phyloP scores from a whole-genome alignment of 441 rosid genomes.

The Theobroma grandiflorum region DNA sequence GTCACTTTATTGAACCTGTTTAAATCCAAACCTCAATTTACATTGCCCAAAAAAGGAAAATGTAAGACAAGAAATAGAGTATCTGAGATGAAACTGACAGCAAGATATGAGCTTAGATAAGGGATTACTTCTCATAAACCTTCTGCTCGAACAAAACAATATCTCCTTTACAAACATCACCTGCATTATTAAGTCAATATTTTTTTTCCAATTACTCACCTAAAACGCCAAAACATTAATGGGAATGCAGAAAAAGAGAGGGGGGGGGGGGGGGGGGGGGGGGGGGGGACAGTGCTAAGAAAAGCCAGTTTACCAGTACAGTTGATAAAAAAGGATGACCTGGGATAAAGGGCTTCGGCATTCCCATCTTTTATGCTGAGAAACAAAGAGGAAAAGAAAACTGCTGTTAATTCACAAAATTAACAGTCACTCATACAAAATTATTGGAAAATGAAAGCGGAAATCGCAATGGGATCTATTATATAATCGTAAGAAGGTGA shows the following conservation, averaged over 20 bases:
- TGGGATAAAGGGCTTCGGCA: constrained; percentile 54
- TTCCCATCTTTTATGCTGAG: constrained; percentile 56
- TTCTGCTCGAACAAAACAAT: constrained; percentile 64
- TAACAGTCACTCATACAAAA: not conserved
- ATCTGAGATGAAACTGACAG: not conserved
- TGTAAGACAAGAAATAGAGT: constrained; percentile 9
- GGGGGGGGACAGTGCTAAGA: too few species aligned
- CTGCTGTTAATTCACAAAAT: not conserved
- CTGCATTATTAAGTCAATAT: constrained; percentile 32
- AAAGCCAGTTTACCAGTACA: constrained; percentile 46
- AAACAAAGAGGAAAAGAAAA: constrained; percentile 19
- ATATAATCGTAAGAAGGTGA: not conserved
- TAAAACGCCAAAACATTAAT: not conserved
- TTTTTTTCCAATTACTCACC: not conserved
- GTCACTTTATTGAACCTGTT: constrained; percentile 54
- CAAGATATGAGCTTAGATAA: constrained; percentile 25
- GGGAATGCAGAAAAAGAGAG: not conserved
- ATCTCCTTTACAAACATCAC: constrained; percentile 74
- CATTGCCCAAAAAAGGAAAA: constrained; percentile 14
- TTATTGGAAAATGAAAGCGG: not conserved
- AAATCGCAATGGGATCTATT: not conserved
- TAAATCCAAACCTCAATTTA: constrained; percentile 24
- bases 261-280: not conserved
- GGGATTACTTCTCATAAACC: constrained; percentile 56
- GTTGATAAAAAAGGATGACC: constrained; percentile 51